Evolutionary conservation across 2,329 filamentous ascomycete species (phyloP).

Genomic region (Colletotrichum sp.): DNA sequence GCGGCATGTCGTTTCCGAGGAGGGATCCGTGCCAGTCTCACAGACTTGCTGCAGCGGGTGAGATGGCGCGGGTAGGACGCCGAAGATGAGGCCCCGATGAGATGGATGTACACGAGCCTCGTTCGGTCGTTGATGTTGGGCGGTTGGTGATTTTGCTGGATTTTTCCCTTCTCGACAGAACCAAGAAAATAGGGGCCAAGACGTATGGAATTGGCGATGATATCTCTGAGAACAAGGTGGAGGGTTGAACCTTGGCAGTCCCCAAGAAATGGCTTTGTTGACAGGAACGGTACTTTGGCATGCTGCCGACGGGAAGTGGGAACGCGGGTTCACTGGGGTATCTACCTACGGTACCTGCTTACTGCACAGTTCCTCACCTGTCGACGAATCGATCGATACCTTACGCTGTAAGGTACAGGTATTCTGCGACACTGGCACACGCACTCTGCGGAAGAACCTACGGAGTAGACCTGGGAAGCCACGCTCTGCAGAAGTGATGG

Average conservation of each 20-base stretch:
- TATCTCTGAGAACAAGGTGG: not conserved
- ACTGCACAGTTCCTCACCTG: not conserved
- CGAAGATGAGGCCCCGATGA: slow-evolving; percentile 15
- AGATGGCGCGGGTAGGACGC: not conserved
- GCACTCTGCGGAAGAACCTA: not conserved
- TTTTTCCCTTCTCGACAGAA: not conserved
- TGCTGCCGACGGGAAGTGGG: not conserved
- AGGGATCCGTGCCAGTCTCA: slow-evolving; percentile 21
- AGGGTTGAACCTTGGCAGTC: not conserved
- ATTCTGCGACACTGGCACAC: not conserved
- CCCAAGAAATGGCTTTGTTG: not conserved
- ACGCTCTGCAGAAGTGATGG: not conserved
- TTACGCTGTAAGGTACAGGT: not conserved
- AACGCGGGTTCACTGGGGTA: not conserved
- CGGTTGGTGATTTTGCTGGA: not conserved
- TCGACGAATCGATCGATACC: not conserved
- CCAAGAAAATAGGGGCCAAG: not conserved
- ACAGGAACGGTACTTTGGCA: not conserved
- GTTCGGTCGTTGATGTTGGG: not conserved
- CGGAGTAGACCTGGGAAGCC: not conserved
- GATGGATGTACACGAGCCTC: not conserved
- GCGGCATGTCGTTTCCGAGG: slow-evolving; percentile 17
- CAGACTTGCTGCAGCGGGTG: slow-evolving; percentile 11
- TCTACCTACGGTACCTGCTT: not conserved
- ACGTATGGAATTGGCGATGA: not conserved